These are phyloP conservation scores for Vigna mungo DNA, from an alignment of 306 rosid genomes.

Conservation along the genomic window DNA sequence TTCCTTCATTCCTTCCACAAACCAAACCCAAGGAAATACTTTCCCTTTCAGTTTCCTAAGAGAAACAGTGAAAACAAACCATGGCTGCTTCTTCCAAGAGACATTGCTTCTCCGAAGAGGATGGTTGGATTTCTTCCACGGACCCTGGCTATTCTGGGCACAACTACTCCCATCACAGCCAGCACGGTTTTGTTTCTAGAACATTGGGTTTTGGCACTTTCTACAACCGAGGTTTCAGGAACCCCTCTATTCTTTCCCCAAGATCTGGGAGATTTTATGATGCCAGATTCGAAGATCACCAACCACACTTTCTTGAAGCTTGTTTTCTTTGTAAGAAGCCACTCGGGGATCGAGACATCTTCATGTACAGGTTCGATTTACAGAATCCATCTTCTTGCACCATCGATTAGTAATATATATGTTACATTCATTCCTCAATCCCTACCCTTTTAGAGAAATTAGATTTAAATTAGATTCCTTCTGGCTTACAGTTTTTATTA, in stretches of 20 bases:
- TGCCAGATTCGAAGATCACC: constrained; percentile 77
- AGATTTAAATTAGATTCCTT: background rate
- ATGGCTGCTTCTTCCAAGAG: constrained; percentile 65
- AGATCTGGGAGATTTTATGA: constrained; percentile 82
- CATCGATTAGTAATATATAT: background rate
- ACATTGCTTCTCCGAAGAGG: constrained; percentile 71
- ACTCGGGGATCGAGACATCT: constrained; percentile 74
- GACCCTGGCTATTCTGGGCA: constrained; percentile 71
- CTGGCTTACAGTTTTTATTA: background rate
- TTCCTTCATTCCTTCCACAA: background rate
- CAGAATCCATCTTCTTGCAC: background rate
- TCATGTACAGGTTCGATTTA: constrained; percentile 84
- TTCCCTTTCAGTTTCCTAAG: background rate
- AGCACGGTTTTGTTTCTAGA: constrained; percentile 54
- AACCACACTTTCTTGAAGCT: constrained; percentile 80
- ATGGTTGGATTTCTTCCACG: constrained; percentile 58
- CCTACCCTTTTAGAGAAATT: background rate
- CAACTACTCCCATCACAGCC: constrained; percentile 36
- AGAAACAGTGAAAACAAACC: background rate
- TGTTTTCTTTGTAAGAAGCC: constrained; percentile 85
- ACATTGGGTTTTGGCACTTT: constrained; percentile 58
- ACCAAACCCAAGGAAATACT: background rate
- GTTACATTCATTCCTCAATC: background rate
- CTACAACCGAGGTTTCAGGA: constrained; percentile 45
- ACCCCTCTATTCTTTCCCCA: constrained; percentile 47